Conservation (phyloP, 1,139 yeast species). For the Lipomyces yarrowii region DNA sequence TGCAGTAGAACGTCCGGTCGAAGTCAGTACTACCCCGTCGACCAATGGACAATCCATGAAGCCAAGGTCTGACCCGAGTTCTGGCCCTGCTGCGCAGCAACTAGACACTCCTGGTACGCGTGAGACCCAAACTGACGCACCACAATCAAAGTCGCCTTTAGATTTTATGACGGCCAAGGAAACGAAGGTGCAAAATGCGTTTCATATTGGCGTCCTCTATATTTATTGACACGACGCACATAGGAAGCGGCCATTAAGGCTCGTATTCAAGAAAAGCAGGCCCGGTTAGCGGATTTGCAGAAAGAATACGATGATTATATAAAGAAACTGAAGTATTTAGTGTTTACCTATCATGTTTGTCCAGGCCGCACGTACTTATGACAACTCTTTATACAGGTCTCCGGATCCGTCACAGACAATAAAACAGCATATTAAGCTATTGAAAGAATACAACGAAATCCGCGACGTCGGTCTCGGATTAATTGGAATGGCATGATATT, state of each 20-base stretch:
- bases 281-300: slow-evolving; percentile 18
- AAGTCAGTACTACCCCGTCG: not conserved
- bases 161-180: not conserved
- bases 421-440: slow-evolving; percentile 49
- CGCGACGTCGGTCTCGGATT: slow-evolving; percentile 55
- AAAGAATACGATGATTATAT: slow-evolving; percentile 19
- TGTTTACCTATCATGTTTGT: not conserved
- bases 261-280: slow-evolving; percentile 24
- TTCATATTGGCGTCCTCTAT: not conserved
- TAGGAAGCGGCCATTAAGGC: slow-evolving; percentile 19
- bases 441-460: slow-evolving; percentile 53
- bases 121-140: not conserved
- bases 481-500: slow-evolving; percentile 47
- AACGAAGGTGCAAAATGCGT: not conserved
- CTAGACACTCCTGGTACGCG: not conserved
- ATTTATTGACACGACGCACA: slow-evolving; percentile 4
- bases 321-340: slow-evolving; percentile 19
- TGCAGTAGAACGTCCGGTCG: not conserved
- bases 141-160: not conserved
- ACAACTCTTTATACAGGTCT: slow-evolving; percentile 3
- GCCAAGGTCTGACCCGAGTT: slow-evolving; percentile 7
- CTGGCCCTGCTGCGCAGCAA: slow-evolving; percentile 4
- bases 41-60: not conserved
- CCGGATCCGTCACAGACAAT: slow-evolving; percentile 40
- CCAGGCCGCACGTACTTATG: not conserved